Evolutionary conservation across 2,329 filamentous ascomycete species (phyloP), one percentile per base, ranked within the genome.

Genomic region (Paraphoma sp.): DNA sequence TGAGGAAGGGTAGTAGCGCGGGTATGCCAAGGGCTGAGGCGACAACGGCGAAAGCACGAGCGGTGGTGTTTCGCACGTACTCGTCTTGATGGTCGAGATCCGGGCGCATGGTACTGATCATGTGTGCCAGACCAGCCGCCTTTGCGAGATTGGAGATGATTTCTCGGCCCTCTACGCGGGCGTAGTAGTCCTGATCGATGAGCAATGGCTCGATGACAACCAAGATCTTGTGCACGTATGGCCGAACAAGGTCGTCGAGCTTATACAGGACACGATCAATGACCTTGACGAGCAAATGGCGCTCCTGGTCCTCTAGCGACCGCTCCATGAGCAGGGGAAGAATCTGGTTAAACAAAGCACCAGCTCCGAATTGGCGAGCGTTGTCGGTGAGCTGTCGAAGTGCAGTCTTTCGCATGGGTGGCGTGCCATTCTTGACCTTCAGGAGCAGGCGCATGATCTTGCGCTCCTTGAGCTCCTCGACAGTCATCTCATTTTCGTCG

Each of bases 181-280:
- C 95, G 77, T 99, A 99, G 80, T 99, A 99, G 79, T 99, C 96
- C 80, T 99, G 95, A 74, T 99, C 96, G 71, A 99, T 99, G 64
- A 99, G 90, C 48, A 99, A 83, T n/a, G 95, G 95, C 78, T 99
- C 96, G 69, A 99, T 99, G 73, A 99, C 95, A 51, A 99, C 95
- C 55, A 99, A 80, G 60, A 99, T 99, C 82, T 98, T 98, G 82
- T 99, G 96, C 14, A 97, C 94, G 63, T 94, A 99, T 18, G 95
- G 95, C 41, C 95, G 88, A 51, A 99, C 95, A 63, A 98, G 85
- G 70, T 99, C 95, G 74, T 98, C 95, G 23, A 99, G 87, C 81
- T 99, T 99, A 85, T 98, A 99, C 6, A 99, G 86, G 57, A 99
- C 93, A 79, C 95, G 90, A 76, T 99, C 96, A 71, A 99, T 98